Percentiles rank a stretch among this genome's conserved stretches.
Conservation (phyloP, 2,329 filamentous ascomycete genomes). For the Allantophomopsis cytisporea region DNA sequence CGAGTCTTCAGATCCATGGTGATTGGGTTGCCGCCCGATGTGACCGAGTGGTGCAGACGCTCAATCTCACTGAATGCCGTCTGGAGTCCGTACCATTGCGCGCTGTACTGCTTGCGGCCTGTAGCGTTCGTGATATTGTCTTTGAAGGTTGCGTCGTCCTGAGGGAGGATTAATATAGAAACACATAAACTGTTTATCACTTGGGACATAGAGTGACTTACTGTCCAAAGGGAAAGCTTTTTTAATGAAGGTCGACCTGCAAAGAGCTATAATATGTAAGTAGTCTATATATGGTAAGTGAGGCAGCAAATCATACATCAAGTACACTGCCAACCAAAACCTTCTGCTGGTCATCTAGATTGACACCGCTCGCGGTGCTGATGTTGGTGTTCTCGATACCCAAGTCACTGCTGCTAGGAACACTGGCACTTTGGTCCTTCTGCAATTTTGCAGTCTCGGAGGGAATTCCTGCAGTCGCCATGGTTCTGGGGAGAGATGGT, state of each 20-base stretch:
- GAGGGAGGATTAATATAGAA: not conserved
- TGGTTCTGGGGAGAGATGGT: slow-evolving; percentile 3
- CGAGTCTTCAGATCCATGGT: slow-evolving; percentile 36
- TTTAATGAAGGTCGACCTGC: slow-evolving; percentile 42
- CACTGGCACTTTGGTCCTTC: slow-evolving; percentile 3
- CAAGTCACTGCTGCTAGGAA: slow-evolving; percentile 15
- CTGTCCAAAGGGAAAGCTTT: slow-evolving; percentile 43
- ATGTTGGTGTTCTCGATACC: slow-evolving; percentile 39
- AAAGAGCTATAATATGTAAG: slow-evolving; percentile 30
- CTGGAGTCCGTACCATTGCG: slow-evolving; percentile 44
- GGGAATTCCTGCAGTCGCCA: slow-evolving; percentile 14
- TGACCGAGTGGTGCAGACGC: slow-evolving; percentile 38
- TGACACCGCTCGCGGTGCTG: slow-evolving; percentile 33
- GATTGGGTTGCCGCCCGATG: slow-evolving; percentile 42
- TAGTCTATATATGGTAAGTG: too few species aligned
- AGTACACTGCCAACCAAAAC: slow-evolving; percentile 42
- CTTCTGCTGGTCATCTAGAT: slow-evolving; percentile 33
- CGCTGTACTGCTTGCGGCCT: slow-evolving; percentile 35
- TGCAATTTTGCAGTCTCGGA: slow-evolving; percentile 16
- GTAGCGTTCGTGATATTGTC: slow-evolving; percentile 44
- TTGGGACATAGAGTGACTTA: slow-evolving; percentile 1
- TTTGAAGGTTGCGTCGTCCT: slow-evolving; percentile 38
- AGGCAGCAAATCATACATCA: slow-evolving; percentile 23
- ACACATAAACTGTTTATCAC: too few species aligned
- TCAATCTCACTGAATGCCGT: slow-evolving; percentile 43